These are phyloP conservation scores for Lepidium africanum DNA, from an alignment of 345 rosid species.

Conservation along the genomic window DNA sequence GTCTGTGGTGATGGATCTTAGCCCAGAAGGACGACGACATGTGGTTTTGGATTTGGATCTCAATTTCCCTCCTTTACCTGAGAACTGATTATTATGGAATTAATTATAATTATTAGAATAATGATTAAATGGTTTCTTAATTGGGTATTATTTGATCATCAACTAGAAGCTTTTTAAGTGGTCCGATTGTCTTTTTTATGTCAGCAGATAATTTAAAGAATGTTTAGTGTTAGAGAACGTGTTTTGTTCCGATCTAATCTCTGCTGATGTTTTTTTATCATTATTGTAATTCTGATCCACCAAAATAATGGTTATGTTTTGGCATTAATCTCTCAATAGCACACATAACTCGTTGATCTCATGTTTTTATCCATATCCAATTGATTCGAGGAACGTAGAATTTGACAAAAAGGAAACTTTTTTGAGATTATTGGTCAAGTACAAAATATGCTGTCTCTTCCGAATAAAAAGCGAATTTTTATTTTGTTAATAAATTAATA, in stretches of 20 bases:
- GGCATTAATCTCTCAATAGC: neutral
- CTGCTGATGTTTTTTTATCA: neutral
- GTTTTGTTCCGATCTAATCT: neutral
- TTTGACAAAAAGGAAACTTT: neutral
- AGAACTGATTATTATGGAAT: neutral
- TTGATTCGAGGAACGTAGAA: neutral
- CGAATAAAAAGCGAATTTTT: neutral
- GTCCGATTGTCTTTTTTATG: neutral
- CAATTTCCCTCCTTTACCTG: conserved; percentile 50
- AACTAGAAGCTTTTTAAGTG: neutral
- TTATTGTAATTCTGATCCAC: neutral
- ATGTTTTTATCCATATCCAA: neutral
- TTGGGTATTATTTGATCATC: neutral
- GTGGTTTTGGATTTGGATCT: conserved; percentile 54
- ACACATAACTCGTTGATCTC: neutral
- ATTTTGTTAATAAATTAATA: neutral
- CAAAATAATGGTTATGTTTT: neutral
- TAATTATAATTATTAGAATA: neutral
- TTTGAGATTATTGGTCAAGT: conserved; percentile 1
- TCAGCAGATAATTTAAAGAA: conserved; percentile 1
- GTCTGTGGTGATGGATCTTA: conserved; percentile 31
- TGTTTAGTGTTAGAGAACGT: neutral
- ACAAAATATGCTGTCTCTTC: neutral
- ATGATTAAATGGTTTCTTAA: neutral
- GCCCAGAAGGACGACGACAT: conserved; percentile 8